Conservation (phyloP, 345 rosid species). For the Citrus sp. region DNA sequence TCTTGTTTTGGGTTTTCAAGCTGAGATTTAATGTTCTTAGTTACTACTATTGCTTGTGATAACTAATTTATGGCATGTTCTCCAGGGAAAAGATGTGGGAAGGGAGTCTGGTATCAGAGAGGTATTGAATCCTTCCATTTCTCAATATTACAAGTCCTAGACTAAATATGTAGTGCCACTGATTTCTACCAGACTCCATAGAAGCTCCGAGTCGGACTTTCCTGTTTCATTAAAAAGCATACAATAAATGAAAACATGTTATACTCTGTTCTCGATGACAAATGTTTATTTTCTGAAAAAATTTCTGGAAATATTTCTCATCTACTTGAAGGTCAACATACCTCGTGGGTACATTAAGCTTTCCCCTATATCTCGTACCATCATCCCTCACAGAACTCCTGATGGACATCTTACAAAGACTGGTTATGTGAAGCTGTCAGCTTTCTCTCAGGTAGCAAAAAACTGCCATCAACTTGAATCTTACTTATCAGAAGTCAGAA, state of each 20-base stretch:
- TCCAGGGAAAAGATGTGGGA: slow-evolving; percentile 43
- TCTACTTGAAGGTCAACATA: slow-evolving; percentile 57
- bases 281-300: background rate
- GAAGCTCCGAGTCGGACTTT: background rate
- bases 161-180: background rate
- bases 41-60: background rate
- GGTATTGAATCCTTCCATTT: slow-evolving; percentile 36
- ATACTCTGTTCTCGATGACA: background rate
- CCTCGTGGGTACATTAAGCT: slow-evolving; percentile 75
- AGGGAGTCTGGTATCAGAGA: slow-evolving; percentile 49
- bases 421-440: slow-evolving; percentile 70
- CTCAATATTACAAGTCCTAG: background rate
- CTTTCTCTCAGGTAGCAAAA: slow-evolving; percentile 73
- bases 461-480: background rate
- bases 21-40: background rate
- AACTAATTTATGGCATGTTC: slow-evolving; percentile 4
- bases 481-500: background rate
- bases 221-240: background rate
- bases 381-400: slow-evolving; percentile 72
- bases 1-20: background rate
- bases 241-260: background rate
- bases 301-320: slow-evolving; percentile 2
- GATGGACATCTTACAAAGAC: slow-evolving; percentile 65
- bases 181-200: background rate
- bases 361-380: slow-evolving; percentile 74